Conservation (phyloP, 2,329 filamentous ascomycete species). For the Camptophora hylomeconis region DNA sequence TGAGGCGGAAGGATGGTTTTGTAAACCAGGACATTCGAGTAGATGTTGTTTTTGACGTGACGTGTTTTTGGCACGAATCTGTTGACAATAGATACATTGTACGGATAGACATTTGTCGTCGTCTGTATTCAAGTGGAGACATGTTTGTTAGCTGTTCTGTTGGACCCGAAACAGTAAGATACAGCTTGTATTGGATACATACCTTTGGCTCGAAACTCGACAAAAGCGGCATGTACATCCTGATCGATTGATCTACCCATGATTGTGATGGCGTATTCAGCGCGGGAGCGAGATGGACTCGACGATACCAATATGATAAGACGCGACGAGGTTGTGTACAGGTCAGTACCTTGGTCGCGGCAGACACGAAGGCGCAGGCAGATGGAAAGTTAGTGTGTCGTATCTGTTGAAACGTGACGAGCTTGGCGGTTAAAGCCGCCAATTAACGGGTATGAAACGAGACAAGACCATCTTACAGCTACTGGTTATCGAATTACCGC, state of each 20-base stretch:
- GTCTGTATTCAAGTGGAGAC: conserved; percentile 12
- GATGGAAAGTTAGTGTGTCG: no score
- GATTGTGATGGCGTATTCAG: no score
- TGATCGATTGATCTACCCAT: conserved; percentile 41
- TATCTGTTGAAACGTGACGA: no score
- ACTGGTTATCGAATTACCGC: no score
- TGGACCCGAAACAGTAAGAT: conserved; percentile 17
- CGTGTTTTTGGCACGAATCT: conserved; percentile 40
- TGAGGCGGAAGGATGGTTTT: conserved; percentile 28
- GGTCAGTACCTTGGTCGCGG: no score
- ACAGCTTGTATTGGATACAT: conserved; percentile 23
- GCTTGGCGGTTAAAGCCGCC: no score
- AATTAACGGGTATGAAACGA: no score
- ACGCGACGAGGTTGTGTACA: no score
- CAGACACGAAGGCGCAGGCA: no score
- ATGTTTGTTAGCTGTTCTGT: conserved; percentile 8
- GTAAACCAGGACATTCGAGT: conserved; percentile 36
- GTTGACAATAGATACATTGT: conserved; percentile 41
- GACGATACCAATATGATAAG: no score
- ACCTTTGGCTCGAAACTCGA: conserved; percentile 40
- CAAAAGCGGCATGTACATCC: conserved; percentile 39
- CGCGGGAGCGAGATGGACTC: no score
- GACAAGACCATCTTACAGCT: no score
- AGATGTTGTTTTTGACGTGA: conserved; percentile 39
- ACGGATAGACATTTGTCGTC: conserved; percentile 35